A percentile compares a stretch with the other conserved stretches of the same genome.
These are phyloP conservation scores for Aspergillus diversus DNA, from an alignment of 495 filamentous ascomycete genomes.

Conservation along the genomic window DNA sequence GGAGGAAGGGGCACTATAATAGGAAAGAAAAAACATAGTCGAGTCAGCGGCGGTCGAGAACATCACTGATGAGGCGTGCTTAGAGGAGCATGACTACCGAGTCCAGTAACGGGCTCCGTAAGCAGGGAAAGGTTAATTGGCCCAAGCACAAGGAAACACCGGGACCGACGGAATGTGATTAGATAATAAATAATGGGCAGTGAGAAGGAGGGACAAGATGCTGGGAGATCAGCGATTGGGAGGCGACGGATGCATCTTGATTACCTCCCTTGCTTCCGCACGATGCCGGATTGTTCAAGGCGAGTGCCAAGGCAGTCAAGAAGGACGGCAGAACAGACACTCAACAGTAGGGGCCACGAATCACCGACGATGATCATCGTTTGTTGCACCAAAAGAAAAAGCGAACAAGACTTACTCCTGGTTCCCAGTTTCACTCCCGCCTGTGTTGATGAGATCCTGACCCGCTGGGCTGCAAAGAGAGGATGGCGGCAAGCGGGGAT, in stretches of 20 bases:
- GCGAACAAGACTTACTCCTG: not conserved
- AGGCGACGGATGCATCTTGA: conserved; percentile 27
- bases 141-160: conserved; percentile 18
- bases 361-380: not conserved
- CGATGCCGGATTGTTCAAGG: conserved; percentile 23
- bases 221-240: conserved; percentile 3
- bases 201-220: conserved; percentile 12
- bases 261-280: conserved; percentile 27
- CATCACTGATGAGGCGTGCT: conserved; percentile 21
- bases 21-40: conserved; percentile 25
- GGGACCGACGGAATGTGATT: conserved; percentile 30
- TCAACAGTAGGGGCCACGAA: not conserved
- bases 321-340: conserved; percentile 6
- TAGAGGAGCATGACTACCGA: conserved; percentile 24
- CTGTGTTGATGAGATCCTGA: not conserved
- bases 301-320: conserved; percentile 8
- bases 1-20: conserved; percentile 30
- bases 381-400: too few species aligned
- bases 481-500: not conserved
- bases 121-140: conserved; percentile 23
- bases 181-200: conserved; percentile 28
- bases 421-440: not conserved
- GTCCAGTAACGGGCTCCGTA: conserved; percentile 27
- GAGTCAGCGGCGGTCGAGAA: conserved; percentile 30
- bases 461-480: conserved; percentile 4